Conservation (phyloP, 257 asterid genomes). For the Solanum lycopersicoides region DNA sequence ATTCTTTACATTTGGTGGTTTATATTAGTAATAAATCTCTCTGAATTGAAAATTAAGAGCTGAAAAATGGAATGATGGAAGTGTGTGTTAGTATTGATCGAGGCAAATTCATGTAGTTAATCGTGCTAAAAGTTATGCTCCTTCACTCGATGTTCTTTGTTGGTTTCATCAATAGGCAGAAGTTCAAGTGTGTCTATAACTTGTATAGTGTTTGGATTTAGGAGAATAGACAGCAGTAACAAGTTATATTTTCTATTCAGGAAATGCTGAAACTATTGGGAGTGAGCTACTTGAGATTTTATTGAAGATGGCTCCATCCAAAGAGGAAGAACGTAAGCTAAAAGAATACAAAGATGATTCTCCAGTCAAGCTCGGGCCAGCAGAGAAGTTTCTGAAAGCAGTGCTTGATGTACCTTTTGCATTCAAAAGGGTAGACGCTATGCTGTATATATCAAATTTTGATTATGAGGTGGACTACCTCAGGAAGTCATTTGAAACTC, state of each 20-base stretch:
- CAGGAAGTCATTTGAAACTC: slow-evolving; percentile 11
- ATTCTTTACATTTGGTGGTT: background rate
- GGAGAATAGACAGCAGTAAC: background rate
- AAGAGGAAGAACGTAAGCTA: slow-evolving; percentile 16
- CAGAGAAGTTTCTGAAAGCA: slow-evolving; percentile 16
- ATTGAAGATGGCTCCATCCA: slow-evolving; percentile 18
- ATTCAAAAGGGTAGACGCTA: slow-evolving; percentile 12
- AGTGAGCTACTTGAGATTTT: slow-evolving; percentile 18
- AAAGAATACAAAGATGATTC: slow-evolving; percentile 18
- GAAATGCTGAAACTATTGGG: slow-evolving; percentile 15
- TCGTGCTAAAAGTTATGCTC: background rate
- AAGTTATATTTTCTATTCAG: background rate
- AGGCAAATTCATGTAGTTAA: background rate
- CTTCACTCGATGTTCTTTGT: background rate
- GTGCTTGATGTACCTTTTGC: slow-evolving; percentile 19
- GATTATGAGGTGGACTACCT: slow-evolving; percentile 15
- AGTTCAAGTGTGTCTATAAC: background rate
- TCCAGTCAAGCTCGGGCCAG: slow-evolving; percentile 13
- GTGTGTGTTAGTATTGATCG: background rate
- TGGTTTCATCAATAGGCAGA: background rate
- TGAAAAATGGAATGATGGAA: background rate
- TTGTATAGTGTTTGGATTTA: background rate
- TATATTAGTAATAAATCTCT: background rate
- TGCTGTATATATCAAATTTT: slow-evolving; percentile 15
- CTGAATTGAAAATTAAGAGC: background rate